phyloP scores from a whole-genome alignment of 2,329 filamentous ascomycete genomes.

The Raffaelea arxii region DNA sequence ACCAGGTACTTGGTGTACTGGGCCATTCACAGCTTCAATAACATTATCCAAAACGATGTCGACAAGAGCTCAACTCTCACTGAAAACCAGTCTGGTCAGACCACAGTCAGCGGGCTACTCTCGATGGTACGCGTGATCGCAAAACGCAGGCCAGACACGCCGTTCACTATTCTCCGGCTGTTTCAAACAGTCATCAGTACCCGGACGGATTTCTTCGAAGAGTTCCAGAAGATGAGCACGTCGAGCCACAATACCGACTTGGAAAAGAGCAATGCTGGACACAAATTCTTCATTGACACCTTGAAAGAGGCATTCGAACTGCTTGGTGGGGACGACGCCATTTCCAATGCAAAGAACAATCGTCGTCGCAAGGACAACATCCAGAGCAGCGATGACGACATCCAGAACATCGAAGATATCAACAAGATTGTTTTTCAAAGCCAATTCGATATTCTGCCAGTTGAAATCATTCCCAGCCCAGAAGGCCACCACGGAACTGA shows the following conservation, averaged over 20 bases:
- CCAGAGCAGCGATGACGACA: too few relatives aligned
- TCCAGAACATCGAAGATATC: too few relatives aligned
- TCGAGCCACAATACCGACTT: conserved; percentile 24
- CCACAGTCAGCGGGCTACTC: conserved; percentile 25
- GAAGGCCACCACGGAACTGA: too few relatives aligned
- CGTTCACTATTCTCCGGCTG: conserved; percentile 22
- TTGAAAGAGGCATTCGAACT: conserved; percentile 25
- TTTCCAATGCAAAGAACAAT: too few relatives aligned
- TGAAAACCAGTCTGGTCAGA: conserved; percentile 11
- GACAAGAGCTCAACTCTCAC: not conserved
- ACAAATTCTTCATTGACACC: conserved; percentile 33
- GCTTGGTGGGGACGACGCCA: conserved; percentile 20
- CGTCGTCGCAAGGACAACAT: too few relatives aligned
- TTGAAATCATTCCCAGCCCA: too few relatives aligned
- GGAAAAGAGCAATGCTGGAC: conserved; percentile 26
- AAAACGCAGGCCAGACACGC: conserved; percentile 21
- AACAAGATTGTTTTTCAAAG: too few relatives aligned
- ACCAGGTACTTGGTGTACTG: conserved; percentile 26
- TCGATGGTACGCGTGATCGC: conserved; percentile 29
- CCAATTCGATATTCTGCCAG: too few relatives aligned
- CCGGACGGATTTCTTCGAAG: conserved; percentile 16
- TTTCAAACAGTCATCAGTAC: conserved; percentile 29
- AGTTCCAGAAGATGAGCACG: conserved; percentile 23
- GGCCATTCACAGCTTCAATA: conserved; percentile 28
- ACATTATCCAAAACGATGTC: conserved; percentile 17